phyloP scores from a whole-genome alignment of 2,329 filamentous ascomycete genomes.

The Paecilomyces fulvus region DNA sequence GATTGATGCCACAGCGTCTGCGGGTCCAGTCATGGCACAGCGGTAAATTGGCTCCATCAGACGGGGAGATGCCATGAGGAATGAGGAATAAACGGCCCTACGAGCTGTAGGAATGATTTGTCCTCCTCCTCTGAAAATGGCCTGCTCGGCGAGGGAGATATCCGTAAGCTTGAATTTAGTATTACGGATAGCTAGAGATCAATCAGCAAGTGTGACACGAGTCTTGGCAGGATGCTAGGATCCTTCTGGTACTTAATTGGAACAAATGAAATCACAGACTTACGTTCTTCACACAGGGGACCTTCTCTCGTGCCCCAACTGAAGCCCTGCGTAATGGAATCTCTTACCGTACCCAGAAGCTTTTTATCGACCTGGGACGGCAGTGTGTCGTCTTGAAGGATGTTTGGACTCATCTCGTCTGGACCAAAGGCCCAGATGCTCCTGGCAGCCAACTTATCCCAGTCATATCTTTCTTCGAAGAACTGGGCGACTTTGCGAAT shows the following conservation, averaged over 20 bases:
- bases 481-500: conserved; percentile 90
- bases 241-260: background rate
- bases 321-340: conserved; percentile 92
- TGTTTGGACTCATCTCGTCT: conserved; percentile 89
- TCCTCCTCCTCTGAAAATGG: conserved; percentile 89
- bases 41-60: conserved; percentile 96
- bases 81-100: conserved; percentile 87
- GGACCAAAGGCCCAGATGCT: conserved; percentile 99
- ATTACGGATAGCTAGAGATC: conserved; percentile 72
- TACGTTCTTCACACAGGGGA: conserved; percentile 93
- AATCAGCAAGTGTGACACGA: conserved; percentile 13
- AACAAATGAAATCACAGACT: conserved; percentile 35
- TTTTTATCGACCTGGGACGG: conserved; percentile 94
- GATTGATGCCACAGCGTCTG: conserved; percentile 76
- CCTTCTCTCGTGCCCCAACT: conserved; percentile 94
- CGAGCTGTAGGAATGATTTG: conserved; percentile 96
- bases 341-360: conserved; percentile 73
- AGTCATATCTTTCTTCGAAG: conserved; percentile 94
- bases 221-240: conserved; percentile 10
- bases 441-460: conserved; percentile 86
- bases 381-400: conserved; percentile 91
- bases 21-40: conserved; percentile 85
- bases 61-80: conserved; percentile 91
- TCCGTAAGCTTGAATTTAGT: conserved; percentile 96
- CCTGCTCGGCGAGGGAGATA: conserved; percentile 73